These are phyloP conservation scores for Aspergillus versicolor DNA, from an alignment of 2,329 filamentous ascomycete genomes.

Conservation along the genomic window DNA sequence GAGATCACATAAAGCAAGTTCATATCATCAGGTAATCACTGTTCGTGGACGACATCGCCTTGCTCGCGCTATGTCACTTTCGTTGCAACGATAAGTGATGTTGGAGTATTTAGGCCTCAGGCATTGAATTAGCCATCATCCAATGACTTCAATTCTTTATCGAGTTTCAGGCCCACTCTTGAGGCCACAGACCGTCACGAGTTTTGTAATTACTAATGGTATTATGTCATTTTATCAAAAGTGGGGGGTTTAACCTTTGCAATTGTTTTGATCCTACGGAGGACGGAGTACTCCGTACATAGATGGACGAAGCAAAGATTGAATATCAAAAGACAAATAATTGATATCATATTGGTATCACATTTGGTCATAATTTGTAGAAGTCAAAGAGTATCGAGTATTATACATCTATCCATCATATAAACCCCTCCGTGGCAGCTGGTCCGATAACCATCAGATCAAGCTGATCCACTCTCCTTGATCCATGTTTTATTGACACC, in stretches of 20 bases:
- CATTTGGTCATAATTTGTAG: not conserved
- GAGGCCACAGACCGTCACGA: no score
- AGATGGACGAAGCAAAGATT: not conserved
- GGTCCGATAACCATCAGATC: no score
- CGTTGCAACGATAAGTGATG: no score
- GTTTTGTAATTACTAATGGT: not conserved
- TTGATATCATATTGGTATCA: not conserved
- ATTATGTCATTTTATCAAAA: not conserved
- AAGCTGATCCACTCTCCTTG: no score
- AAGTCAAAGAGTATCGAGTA: not conserved
- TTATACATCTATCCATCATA: not conserved
- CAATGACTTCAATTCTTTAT: no score
- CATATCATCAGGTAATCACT: not conserved
- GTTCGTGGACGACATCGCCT: no score
- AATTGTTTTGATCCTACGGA: not conserved
- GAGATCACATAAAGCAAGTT: not conserved
- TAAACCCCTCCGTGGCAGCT: not conserved
- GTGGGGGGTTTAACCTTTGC: not conserved
- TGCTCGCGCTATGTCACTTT: no score
- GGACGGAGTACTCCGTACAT: not conserved
- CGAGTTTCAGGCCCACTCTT: no score
- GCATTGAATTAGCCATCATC: no score
- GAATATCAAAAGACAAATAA: not conserved
- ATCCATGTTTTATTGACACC: slow-evolving; percentile 5
- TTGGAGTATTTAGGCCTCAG: no score